Base-by-base conservation (phyloP, 1,284 basidiomycete species). In the Volvariella volvacea region DNA sequence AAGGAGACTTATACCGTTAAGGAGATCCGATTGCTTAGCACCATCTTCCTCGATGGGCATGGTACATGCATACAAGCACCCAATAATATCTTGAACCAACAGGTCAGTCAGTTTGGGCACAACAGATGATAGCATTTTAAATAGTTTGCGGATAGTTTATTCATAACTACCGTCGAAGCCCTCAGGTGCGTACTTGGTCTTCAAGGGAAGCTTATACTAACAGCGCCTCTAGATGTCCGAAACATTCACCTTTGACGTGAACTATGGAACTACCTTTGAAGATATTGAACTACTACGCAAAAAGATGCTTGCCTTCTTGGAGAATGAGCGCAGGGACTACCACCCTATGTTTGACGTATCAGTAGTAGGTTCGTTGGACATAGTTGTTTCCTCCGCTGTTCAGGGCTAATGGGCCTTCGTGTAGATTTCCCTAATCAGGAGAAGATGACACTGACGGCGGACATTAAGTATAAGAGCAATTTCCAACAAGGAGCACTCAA, bases 381-480 rank as follows among this genome's bases (percentile, higher is more conserved):
- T 16, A 15, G 21, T 37, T 20, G n/a, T 14, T 15, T 28, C 25
- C 6, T 28, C 12, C 25, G 6, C 25, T 28, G 12, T 6, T 28
- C 15, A n/a, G 9, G 30, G 34, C 30, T 39, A 39, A 31, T 46
- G 17, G 33, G 34, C 17, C 28, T 16, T 22, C 15, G 47, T 50
- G n/a, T 66, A 77, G 90, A 92, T 62, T 87, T 94, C 54, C 85
- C 85, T 17, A 86, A 76, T 3, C 92, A 95, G 60, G 76, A 74
- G 49, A 90, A 85, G 62, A 78, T 95, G 73, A 73, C 76, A 0
- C 71, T 95, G 15, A 78, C 78, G 49, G 84, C 86, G 20, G 84
- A 88, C 57, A 95, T 95, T 65, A 87, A 85, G 62, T 94, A 92
- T 73, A 93, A 92, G 70, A 84, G 83, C 53, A 95, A 93, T 61